Evolutionary conservation across 192 early-diverging fungal species (phyloP).

Genomic region (Coemansia sp.): DNA sequence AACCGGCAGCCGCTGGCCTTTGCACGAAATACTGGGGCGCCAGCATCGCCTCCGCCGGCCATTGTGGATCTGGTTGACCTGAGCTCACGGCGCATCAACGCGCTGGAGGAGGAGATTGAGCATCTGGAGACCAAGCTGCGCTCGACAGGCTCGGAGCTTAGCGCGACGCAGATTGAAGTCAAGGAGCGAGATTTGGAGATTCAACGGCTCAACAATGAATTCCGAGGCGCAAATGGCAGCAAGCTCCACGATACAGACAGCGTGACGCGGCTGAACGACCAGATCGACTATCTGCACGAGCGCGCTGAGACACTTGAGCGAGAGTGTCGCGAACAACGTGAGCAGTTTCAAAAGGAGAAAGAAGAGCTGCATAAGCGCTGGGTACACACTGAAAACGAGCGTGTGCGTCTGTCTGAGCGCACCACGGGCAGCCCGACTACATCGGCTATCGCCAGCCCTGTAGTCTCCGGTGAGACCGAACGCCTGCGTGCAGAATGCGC

Average conservation of each 20-base stretch:
- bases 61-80: slow-evolving; percentile 46
- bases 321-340: slow-evolving; percentile 25
- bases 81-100: slow-evolving; percentile 35
- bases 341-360: slow-evolving; percentile 36
- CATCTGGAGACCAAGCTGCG: slow-evolving; percentile 30
- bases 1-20: slow-evolving; percentile 4
- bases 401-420: slow-evolving; percentile 22
- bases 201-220: slow-evolving; percentile 31
- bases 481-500: slow-evolving; percentile 36
- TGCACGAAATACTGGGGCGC: neutral
- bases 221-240: slow-evolving; percentile 5
- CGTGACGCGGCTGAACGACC: slow-evolving; percentile 35
- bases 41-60: slow-evolving; percentile 11
- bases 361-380: slow-evolving; percentile 39
- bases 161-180: slow-evolving; percentile 30
- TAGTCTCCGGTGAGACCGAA: slow-evolving; percentile 6
- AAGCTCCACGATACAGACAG: slow-evolving; percentile 2
- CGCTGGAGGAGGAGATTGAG: slow-evolving; percentile 44
- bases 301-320: slow-evolving; percentile 35
- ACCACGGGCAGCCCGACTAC: neutral
- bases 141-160: slow-evolving; percentile 14
- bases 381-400: slow-evolving; percentile 49
- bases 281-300: slow-evolving; percentile 51
- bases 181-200: slow-evolving; percentile 49
- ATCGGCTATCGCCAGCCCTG: slow-evolving; percentile 1